These are phyloP conservation scores for Pleoardoris graminearum DNA, from an alignment of 2,329 filamentous ascomycete genomes.

Conservation along the genomic window DNA sequence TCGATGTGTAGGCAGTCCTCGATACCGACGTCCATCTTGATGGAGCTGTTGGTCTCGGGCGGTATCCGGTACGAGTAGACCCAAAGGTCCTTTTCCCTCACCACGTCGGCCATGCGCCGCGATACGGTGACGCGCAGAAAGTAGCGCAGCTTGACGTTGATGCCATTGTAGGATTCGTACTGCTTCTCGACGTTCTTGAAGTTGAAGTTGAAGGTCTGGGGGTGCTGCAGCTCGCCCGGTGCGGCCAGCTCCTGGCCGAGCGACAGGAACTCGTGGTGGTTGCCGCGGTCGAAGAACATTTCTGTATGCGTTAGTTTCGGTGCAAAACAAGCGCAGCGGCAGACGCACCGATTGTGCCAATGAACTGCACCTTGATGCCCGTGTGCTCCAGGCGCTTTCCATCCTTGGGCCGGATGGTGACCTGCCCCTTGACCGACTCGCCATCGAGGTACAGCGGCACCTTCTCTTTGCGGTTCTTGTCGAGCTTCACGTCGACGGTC, in stretches of 20 bases:
- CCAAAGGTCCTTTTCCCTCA: conserved; percentile 99
- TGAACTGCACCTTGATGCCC: conserved; percentile 99
- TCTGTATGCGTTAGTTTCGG: conserved; percentile 58
- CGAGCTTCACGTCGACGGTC: conserved; percentile 96
- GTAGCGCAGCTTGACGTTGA: conserved; percentile 99
- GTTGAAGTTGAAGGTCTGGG: conserved; percentile 98
- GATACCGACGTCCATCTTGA: conserved; percentile 99
- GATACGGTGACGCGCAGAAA: conserved; percentile 97
- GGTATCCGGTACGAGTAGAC: conserved; percentile 98
- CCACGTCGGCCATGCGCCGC: conserved; percentile 94
- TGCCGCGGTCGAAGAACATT: conserved; percentile 99
- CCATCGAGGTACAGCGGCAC: conserved; percentile 97
- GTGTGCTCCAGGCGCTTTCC: conserved; percentile 97
- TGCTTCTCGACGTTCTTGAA: conserved; percentile 99
- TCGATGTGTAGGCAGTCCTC: conserved; percentile 99
- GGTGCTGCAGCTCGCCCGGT: conserved; percentile 96
- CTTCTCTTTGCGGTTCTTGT: conserved; percentile 97
- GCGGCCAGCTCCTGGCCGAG: conserved; percentile 95
- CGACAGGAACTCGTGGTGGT: conserved; percentile 98
- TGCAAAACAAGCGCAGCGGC: not conserved
- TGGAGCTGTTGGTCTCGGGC: conserved; percentile 95
- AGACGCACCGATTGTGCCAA: conserved; percentile 86
- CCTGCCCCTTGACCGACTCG: conserved; percentile 94
- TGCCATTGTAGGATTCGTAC: conserved; percentile 99
- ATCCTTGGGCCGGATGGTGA: conserved; percentile 95